Percentiles rank a stretch among this genome's conserved stretches.
Evolutionary conservation across 345 rosid species (phyloP).

Genomic region (Toxicodendron radicans): DNA sequence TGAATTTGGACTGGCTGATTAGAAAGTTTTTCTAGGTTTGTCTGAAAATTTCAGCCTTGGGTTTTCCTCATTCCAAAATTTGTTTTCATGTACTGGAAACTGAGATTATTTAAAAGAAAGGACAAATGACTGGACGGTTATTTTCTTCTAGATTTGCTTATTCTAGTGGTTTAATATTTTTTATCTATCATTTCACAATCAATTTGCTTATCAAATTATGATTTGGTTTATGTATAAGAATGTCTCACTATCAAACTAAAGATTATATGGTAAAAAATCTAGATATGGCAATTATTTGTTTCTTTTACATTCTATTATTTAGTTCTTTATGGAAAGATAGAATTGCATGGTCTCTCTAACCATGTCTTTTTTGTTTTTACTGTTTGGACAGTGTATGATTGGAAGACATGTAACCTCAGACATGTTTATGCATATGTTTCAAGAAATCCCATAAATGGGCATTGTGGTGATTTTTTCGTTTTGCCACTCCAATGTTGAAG

Average conservation of each 20-base stretch:
- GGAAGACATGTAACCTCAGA: neutral
- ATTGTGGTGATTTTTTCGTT: neutral
- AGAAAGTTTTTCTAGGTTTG: neutral
- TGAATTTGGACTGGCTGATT: neutral
- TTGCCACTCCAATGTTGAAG: neutral
- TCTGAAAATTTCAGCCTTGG: neutral
- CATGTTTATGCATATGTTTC: neutral
- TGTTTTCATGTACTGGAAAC: conserved; percentile 4
- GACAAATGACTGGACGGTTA: neutral
- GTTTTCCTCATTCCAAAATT: neutral
- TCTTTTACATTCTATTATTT: neutral
- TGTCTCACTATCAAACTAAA: neutral
- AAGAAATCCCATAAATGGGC: neutral
- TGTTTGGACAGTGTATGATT: conserved; percentile 13
- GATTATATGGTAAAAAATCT: neutral
- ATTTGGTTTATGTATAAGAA: neutral
- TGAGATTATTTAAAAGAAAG: neutral
- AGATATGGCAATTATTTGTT: neutral
- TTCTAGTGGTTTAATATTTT: neutral
- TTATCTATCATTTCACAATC: neutral
- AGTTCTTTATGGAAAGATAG: neutral
- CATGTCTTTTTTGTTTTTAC: neutral
- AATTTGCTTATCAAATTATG: conserved; percentile 7
- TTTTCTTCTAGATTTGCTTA: neutral
- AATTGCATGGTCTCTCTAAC: neutral